Evolutionary conservation across 306 rosid species (phyloP), one percentile per base, ranked within the genome.

Genomic region (Astragalus membranaceus): DNA sequence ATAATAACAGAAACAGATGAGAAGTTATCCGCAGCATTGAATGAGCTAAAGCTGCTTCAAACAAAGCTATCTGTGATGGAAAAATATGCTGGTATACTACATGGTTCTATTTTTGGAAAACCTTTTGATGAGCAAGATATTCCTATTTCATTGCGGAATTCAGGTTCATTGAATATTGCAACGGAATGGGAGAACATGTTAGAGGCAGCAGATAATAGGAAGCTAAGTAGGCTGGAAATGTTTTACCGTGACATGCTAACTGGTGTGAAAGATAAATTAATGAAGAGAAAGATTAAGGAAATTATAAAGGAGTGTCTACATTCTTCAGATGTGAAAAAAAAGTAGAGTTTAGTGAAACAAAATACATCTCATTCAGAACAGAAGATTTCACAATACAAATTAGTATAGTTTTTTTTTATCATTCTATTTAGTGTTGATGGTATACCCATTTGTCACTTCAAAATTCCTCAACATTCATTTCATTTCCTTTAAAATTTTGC

Each of bases 151-250:
- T 80, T 92, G 79, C 72, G 3, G 78, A 68, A 75, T 67, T 70
- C 80, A 0, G 88, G 88, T 73, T 64, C 75, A 36, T 76, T 86
- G 46, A 80, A 92, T 81, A 77, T 88, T 70, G 89, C 83, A 53
- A 88, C 72, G 80, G 98, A 88, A 85, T 93, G 98, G 98, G 93
- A 90, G 67, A 78, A 59, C 65, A 85, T 93, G 96, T 69, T 93
- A 52, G 96, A 88, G 81, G 82, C 74, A 3, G 88, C 96, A 36
- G 96, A 88, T 79, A 85, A 54, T 9, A 32, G 76, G 30, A 78
- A 64, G 81, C 96, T 93, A 8, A 7, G 67, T 36, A 74, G 92
- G 81, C 43, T 93, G 88, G 92, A 93, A 75, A 80, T 56, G 81
- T 86, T 87, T 78, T 88, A 93, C 75, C 78, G 84, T 30, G 80